These are phyloP conservation scores for Mycoemilia scoparia DNA, from an alignment of 192 early-diverging fungal genomes.

Conservation along the genomic window DNA sequence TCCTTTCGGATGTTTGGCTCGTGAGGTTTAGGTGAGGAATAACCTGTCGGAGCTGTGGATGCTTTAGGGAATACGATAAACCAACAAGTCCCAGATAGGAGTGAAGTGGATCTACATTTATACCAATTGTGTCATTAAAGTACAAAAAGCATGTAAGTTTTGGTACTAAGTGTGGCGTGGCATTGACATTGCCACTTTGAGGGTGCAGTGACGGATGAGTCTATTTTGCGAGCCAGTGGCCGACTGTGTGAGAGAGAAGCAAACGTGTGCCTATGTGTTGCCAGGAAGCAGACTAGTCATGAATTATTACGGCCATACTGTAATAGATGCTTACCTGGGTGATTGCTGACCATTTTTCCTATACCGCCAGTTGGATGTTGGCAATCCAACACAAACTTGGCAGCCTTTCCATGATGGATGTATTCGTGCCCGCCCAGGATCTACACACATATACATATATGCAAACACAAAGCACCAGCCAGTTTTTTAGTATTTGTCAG, in stretches of 20 bases:
- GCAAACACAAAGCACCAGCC: not conserved
- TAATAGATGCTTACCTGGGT: constrained; percentile 5
- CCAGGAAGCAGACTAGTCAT: no score
- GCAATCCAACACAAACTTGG: constrained; percentile 8
- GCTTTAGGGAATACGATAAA: no score
- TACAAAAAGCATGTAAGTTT: no score
- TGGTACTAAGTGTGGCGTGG: no score
- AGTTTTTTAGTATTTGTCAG: not conserved
- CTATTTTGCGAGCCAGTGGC: no score
- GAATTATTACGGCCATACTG: no score
- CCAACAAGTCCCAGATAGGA: constrained; percentile 23
- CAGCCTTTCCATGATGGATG: constrained; percentile 6
- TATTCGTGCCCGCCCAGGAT: constrained; percentile 23
- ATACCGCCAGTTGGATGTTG: constrained; percentile 23
- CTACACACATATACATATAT: constrained; percentile 1
- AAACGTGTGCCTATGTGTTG: no score
- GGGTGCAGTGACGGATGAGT: no score
- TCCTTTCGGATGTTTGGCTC: no score
- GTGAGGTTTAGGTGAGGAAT: constrained; percentile 18
- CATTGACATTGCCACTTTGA: no score
- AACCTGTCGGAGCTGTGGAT: constrained; percentile 13
- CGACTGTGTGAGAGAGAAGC: no score
- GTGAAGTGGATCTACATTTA: constrained; percentile 30
- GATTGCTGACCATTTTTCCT: constrained; percentile 12
- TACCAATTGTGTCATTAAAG: no score